These are phyloP conservation scores for Nothophaeocryptopus gaeumannii DNA, from an alignment of 2,329 filamentous ascomycete genomes.

Conservation along the genomic window DNA sequence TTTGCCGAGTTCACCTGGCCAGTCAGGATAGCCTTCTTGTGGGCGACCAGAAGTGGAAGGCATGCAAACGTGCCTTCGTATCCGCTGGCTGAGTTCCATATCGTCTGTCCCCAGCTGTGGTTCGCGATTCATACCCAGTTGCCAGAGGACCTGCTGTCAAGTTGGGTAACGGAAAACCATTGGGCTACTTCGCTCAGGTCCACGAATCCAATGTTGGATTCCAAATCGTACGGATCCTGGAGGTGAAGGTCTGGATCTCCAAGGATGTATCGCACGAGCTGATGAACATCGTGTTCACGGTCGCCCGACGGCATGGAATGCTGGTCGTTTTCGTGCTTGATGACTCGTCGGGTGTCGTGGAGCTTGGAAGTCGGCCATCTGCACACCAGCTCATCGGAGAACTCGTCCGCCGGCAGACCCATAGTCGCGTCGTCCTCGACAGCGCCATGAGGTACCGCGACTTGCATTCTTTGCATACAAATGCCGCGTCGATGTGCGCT, in stretches of 20 bases:
- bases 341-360: too few relatives aligned
- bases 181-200: constrained; percentile 3
- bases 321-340: too few relatives aligned
- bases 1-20: neutral
- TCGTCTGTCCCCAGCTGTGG: constrained; percentile 6
- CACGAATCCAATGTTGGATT: neutral
- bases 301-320: too few relatives aligned
- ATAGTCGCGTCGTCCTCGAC: too few relatives aligned
- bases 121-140: neutral
- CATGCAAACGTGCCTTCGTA: constrained; percentile 2
- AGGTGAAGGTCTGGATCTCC: neutral
- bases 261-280: neutral
- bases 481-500: too few relatives aligned
- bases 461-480: too few relatives aligned
- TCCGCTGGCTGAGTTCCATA: constrained; percentile 2
- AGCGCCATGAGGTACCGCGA: too few relatives aligned
- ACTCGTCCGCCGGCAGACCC: too few relatives aligned
- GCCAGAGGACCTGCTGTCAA: neutral
- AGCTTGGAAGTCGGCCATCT: too few relatives aligned
- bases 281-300: too few relatives aligned
- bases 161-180: constrained; percentile 8
- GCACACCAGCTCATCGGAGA: too few relatives aligned
- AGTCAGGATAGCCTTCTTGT: constrained; percentile 6
- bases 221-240: constrained; percentile 1
- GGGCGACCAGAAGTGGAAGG: constrained; percentile 4